phyloP scores from a whole-genome alignment of 345 rosid genomes.

The Limnanthes douglasii region DNA sequence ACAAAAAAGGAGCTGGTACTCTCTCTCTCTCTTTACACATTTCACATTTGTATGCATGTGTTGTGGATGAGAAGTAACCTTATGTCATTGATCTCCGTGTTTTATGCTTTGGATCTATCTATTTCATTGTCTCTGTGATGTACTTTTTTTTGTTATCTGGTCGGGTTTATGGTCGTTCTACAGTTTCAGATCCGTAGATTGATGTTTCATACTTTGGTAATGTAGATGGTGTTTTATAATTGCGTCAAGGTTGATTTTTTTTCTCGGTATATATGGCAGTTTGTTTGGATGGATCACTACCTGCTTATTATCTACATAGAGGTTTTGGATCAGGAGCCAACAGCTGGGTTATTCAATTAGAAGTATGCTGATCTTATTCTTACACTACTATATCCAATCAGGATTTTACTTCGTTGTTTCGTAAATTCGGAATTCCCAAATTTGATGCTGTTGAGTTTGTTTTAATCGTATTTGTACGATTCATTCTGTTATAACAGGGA shows the following conservation, averaged over 20 bases:
- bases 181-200: background rate
- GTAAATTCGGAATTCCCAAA: too few relatives aligned
- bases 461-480: background rate
- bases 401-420: too few relatives aligned
- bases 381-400: background rate
- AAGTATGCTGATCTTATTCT: conserved; percentile 26
- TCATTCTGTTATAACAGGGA: conserved; percentile 29
- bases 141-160: too few relatives aligned
- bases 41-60: too few relatives aligned
- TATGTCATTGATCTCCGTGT: background rate
- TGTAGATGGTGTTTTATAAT: conserved; percentile 5
- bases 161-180: background rate
- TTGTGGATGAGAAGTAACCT: too few relatives aligned
- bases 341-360: conserved; percentile 83
- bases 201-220: background rate
- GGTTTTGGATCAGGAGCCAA: conserved; percentile 69
- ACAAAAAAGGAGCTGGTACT: conserved; percentile 74
- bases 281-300: conserved; percentile 80
- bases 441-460: conserved; percentile 1
- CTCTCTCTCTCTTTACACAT: background rate
- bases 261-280: conserved; percentile 20
- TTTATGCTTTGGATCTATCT: background rate
- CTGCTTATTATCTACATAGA: conserved; percentile 72
- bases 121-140: background rate
- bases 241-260: background rate